Base-by-base conservation (phyloP, 768 basidiomycete genomes). In the Tricholoma bakamatsutake region DNA sequence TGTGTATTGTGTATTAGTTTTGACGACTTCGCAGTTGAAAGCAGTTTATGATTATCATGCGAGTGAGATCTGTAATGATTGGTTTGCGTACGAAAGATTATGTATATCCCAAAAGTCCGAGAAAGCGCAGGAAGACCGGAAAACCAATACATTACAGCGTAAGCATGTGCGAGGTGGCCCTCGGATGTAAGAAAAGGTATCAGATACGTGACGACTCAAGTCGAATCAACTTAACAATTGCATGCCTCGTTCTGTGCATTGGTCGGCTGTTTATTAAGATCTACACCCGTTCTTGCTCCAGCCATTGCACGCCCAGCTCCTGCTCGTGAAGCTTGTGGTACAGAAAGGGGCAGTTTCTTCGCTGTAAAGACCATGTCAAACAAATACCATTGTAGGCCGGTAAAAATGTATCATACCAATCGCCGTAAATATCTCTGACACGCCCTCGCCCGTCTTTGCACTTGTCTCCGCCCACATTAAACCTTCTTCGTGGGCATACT, bases 401-500 rank as follows among this genome's bases (percentile, higher is more conserved):
- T n/a, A 30, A 30, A 45, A 13, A 12, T 27, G 15, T 13, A 12
- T 17, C 84, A 60, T 63, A 91, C 90, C 92, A 61, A 95, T 93
- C 6, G 85, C 81, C 31, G 84, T 86, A 72, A 95, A 94, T 59
- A 95, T 87, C 52, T 91, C 89, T 42, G 84, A 71, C 12, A 96
- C 92, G 57, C 89, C 90, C 60, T 93, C 87, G 27, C 90, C 92
- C 13, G 83, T 78, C 82, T 96, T 96, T 39, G 93, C 93, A 66
- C 88, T 90, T 1, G 91, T 91, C 74, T 95, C 93, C 48, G 82
- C 83, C 89, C 91, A 96, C 87, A 94, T 87, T 46, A 95, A 71
- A 45, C 92, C 91, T 73, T 96, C 92, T 70, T 93, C 90, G 51
- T 92, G 85, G 0, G 93, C 93, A 64, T 91, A 95, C 73, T 92